These are phyloP conservation scores for Colletotrichum tropicicola DNA, from an alignment of 2,329 filamentous ascomycete species.

Conservation along the genomic window DNA sequence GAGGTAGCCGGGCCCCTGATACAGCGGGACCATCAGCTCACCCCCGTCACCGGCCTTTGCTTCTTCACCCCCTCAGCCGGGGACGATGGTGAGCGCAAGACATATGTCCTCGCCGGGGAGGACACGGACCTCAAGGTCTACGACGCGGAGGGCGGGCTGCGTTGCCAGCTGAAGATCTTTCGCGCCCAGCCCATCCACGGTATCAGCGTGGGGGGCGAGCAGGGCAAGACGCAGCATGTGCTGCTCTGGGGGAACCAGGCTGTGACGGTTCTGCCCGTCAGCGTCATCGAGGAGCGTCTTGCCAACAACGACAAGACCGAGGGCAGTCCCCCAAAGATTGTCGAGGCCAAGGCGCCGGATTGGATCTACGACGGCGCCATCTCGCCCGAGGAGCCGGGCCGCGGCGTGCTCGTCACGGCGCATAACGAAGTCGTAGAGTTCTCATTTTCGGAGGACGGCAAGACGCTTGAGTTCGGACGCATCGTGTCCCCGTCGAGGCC, in stretches of 20 bases:
- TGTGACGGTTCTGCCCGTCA: conserved; percentile 52
- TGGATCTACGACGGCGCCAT: conserved; percentile 79
- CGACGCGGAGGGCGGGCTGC: conserved; percentile 45
- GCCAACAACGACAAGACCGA: conserved; percentile 33
- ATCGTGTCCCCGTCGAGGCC: conserved; percentile 76
- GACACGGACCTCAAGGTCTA: conserved; percentile 67
- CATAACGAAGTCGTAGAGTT: conserved; percentile 82
- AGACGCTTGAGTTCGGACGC: conserved; percentile 52
- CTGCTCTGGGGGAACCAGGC: conserved; percentile 78
- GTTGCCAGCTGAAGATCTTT: conserved; percentile 65
- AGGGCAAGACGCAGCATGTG: conserved; percentile 39
- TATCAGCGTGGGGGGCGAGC: conserved; percentile 56
- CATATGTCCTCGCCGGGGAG: conserved; percentile 66
- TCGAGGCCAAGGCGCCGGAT: conserved; percentile 66
- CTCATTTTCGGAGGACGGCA: conserved; percentile 38
- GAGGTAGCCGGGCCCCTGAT: conserved; percentile 18
- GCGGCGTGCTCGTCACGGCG: conserved; percentile 77
- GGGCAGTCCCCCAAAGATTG: conserved; percentile 29
- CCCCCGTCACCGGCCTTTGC: conserved; percentile 68
- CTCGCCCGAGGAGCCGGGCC: conserved; percentile 50
- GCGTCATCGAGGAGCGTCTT: conserved; percentile 40
- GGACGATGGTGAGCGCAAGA: conserved; percentile 30
- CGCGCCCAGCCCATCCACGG: conserved; percentile 78
- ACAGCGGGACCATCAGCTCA: conserved; percentile 51
- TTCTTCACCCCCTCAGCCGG: conserved; percentile 49